Evolutionary conservation across 2,329 filamentous ascomycete species (phyloP), one percentile per base, ranked within the genome.

Genomic region (Xylaria sp.): DNA sequence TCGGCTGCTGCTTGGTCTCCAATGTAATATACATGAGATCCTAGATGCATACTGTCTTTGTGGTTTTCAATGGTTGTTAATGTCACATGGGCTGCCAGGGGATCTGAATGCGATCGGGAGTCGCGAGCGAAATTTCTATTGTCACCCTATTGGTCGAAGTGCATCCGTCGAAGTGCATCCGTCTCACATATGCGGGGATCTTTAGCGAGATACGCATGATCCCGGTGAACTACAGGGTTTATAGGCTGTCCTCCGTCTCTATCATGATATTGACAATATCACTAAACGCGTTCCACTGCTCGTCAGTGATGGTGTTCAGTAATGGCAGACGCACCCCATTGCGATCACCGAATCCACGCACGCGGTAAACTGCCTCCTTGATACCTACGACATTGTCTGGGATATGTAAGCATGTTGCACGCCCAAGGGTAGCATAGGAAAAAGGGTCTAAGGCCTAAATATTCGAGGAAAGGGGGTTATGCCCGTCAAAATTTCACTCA

Each of bases 311-410:
- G 29, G 58, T 62, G 47, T 63, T 61, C 17, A 64, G 55, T 33
- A 64, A 31, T 19, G 64, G 64, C 13, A 58, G 59, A 27, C 62
- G 62, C 11, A 67, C 62, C 17, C 62, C 56, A 17, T 60, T 62
- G 25, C 52, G 55, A 41, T 63, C 57, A 33, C 64, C 64, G 6
- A 65, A 65, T 15, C 59, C 59, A 58, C 62, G 59, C 31, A 67
- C 60, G 35, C 64, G 62, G 44, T 60, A 10, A 15, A 65, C 40
- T 11, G 64, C 64, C 43, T 65, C 64, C 37, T 62, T 62, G 25
- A 67, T 67, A 31, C 62, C 58, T 46, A 67, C 41, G 37, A 67
- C 54, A 49, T 63, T 62, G 27, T 65, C 59, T 65, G 40, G 35
- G 31, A 51, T 11, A 44, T 29, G 60, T 65, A 37, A 65, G 63